phyloP scores from a whole-genome alignment of 257 asterid genomes.

The Nicotiana knightiana region DNA sequence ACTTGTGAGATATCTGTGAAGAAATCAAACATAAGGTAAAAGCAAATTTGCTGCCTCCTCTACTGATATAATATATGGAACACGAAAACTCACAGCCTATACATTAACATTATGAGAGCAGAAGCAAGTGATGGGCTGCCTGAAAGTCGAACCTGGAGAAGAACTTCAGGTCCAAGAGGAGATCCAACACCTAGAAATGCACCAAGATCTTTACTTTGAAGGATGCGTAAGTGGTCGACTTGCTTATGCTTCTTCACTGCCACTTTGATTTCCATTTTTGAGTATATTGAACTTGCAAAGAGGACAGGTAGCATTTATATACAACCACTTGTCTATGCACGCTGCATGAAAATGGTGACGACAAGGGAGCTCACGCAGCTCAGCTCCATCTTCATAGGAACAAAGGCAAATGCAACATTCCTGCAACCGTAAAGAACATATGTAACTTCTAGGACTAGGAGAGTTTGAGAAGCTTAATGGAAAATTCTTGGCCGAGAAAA shows the following conservation, averaged over 20 bases:
- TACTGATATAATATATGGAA: background rate
- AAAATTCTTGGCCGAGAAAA: background rate
- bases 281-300: slow-evolving; percentile 92
- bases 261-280: slow-evolving; percentile 56
- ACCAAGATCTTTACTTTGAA: background rate
- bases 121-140: background rate
- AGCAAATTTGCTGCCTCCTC: background rate
- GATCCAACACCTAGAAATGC: background rate
- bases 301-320: slow-evolving; percentile 89
- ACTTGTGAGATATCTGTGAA: background rate
- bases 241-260: slow-evolving; percentile 62
- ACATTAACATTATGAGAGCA: background rate
- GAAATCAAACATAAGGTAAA: background rate
- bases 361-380: slow-evolving; percentile 92
- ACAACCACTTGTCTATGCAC: slow-evolving; percentile 97
- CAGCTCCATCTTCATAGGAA: slow-evolving; percentile 82
- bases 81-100: background rate
- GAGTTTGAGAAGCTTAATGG: background rate
- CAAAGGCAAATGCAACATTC: slow-evolving; percentile 97
- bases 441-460: background rate
- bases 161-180: background rate
- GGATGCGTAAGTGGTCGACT: background rate
- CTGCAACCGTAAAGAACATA: slow-evolving; percentile 24
- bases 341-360: slow-evolving; percentile 83
- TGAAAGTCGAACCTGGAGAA: background rate